Evolutionary conservation across 495 filamentous ascomycete species (phyloP).

Genomic region (Bryoglossum gracile): DNA sequence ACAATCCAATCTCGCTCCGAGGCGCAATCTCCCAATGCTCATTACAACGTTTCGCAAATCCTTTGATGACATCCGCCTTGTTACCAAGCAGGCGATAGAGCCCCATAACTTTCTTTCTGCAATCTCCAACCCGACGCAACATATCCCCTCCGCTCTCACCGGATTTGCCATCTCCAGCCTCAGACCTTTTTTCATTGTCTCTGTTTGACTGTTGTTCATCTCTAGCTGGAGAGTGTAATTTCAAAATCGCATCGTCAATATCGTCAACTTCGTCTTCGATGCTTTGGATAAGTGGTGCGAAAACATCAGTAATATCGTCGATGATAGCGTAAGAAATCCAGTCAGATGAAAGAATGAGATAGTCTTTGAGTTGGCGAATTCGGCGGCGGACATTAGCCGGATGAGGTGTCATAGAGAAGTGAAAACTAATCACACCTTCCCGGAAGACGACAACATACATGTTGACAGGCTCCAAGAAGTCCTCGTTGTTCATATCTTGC

Average conservation of each 20-base stretch:
- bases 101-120: slow-evolving; percentile 93
- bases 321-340: slow-evolving; percentile 99
- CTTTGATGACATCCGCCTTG: slow-evolving; percentile 98
- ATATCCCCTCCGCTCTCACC: slow-evolving; percentile 66
- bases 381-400: slow-evolving; percentile 90
- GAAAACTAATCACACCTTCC: slow-evolving; percentile 91
- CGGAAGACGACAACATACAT: slow-evolving; percentile 97
- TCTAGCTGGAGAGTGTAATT: slow-evolving; percentile 56
- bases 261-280: slow-evolving; percentile 87
- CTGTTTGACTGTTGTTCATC: slow-evolving; percentile 29
- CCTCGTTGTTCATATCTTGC: slow-evolving; percentile 77
- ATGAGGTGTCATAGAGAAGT: slow-evolving; percentile 88
- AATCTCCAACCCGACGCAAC: slow-evolving; percentile 84
- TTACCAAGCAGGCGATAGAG: slow-evolving; percentile 88
- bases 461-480: slow-evolving; percentile 92
- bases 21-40: slow-evolving; percentile 97
- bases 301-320: slow-evolving; percentile 96
- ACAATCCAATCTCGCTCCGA: slow-evolving; percentile 88
- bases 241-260: slow-evolving; percentile 76
- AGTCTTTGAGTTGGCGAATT: slow-evolving; percentile 90
- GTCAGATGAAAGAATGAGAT: slow-evolving; percentile 84
- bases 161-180: slow-evolving; percentile 36
- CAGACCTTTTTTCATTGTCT: slow-evolving; percentile 38
- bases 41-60: slow-evolving; percentile 97
- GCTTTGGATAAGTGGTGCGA: slow-evolving; percentile 78